These are phyloP conservation scores for Blepharisma undulans DNA, from an alignment of 169 alveolate species.

Conservation along the genomic window DNA sequence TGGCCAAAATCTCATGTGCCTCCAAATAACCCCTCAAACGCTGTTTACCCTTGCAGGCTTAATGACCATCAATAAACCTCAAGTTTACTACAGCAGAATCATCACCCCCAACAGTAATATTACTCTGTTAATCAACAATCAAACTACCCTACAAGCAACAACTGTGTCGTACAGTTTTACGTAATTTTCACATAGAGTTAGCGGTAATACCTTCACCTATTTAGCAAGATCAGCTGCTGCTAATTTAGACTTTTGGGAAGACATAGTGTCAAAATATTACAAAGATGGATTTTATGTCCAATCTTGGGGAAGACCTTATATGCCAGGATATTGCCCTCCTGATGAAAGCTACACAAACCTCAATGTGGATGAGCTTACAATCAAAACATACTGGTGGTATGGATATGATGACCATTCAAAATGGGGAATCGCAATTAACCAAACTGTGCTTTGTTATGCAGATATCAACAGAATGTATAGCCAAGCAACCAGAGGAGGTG, in stretches of 20 bases:
- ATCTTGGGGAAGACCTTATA: constrained; percentile 31
- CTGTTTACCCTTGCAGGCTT: constrained; percentile 29
- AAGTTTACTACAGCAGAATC: background rate
- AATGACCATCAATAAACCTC: constrained; percentile 11
- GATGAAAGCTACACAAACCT: background rate
- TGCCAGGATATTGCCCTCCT: background rate
- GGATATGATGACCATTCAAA: constrained; percentile 26
- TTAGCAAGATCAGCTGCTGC: background rate
- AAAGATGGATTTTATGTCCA: background rate
- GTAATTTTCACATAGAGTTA: background rate
- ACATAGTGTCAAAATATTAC: background rate
- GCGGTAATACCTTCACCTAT: background rate
- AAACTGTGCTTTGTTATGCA: background rate
- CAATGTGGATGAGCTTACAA: background rate
- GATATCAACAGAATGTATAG: constrained; percentile 19
- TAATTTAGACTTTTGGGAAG: background rate
- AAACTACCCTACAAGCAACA: background rate
- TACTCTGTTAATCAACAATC: background rate
- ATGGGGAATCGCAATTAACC: background rate
- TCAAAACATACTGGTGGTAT: constrained; percentile 20
- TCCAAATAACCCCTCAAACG: background rate
- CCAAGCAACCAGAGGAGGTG: constrained; percentile 25
- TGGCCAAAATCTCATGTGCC: constrained; percentile 20
- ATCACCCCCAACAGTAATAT: background rate
- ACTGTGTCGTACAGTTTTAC: background rate